Percentiles rank a stretch among this genome's conserved stretches.
These are phyloP conservation scores for Ophiocordyceps camponoti-rufipedis DNA, from an alignment of 2,329 filamentous ascomycete genomes.

Conservation along the genomic window DNA sequence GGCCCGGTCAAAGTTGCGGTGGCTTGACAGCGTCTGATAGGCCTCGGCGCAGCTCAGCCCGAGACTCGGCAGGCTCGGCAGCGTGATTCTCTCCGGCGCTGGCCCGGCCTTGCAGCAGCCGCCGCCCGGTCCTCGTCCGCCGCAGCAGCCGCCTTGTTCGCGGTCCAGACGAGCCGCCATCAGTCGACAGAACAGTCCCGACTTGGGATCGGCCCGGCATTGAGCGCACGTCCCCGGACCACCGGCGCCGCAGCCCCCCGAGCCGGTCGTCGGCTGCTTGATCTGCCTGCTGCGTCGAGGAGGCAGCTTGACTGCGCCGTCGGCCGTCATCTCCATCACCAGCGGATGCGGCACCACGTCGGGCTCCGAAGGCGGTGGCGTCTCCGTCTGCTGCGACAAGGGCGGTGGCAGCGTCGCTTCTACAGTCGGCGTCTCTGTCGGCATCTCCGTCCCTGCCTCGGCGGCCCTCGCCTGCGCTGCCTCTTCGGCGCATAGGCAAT, in stretches of 20 bases:
- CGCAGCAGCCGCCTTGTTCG: constrained; percentile 39
- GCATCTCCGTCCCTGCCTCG: constrained; percentile 12
- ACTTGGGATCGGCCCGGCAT: constrained; percentile 60
- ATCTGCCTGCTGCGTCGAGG: constrained; percentile 13
- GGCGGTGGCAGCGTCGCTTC: constrained; percentile 18
- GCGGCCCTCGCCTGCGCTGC: constrained; percentile 10
- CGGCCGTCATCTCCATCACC: constrained; percentile 40
- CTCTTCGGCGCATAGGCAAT: constrained; percentile 60
- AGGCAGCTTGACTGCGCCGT: constrained; percentile 42
- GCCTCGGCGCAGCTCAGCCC: constrained; percentile 59
- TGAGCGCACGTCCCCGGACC: constrained; percentile 66
- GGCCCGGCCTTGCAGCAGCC: constrained; percentile 42
- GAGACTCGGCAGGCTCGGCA: constrained; percentile 23
- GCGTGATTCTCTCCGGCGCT: constrained; percentile 14
- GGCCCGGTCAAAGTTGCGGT: constrained; percentile 57
- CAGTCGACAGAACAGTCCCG: constrained; percentile 67
- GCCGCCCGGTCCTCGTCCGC: constrained; percentile 36
- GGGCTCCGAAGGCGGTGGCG: constrained; percentile 41
- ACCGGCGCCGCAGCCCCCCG: constrained; percentile 33
- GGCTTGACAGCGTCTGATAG: constrained; percentile 61
- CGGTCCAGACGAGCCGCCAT: constrained; percentile 47
- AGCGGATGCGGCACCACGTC: constrained; percentile 33
- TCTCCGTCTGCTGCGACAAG: constrained; percentile 29
- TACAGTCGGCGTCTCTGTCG: constrained; percentile 18
- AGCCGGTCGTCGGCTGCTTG: constrained; percentile 7